phyloP scores from a whole-genome alignment of 2,329 filamentous ascomycete species.

The Rosellinia necatrix region DNA sequence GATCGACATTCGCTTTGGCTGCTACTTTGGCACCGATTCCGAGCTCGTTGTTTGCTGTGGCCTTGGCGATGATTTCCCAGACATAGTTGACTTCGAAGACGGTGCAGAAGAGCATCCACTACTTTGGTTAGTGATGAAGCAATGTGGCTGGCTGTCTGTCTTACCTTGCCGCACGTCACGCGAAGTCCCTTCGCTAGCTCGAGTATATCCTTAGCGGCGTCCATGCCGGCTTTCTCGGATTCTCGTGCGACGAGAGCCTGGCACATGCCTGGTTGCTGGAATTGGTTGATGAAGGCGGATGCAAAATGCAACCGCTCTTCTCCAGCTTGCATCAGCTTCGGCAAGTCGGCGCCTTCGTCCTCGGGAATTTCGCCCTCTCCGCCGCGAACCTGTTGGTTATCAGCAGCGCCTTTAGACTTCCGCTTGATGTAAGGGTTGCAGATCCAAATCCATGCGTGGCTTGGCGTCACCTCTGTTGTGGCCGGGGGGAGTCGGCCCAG shows the following conservation, averaged over 20 bases:
- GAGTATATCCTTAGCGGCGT: constrained; percentile 60
- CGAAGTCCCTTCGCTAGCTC: constrained; percentile 62
- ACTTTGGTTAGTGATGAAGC: constrained; percentile 7
- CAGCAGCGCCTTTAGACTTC: constrained; percentile 40
- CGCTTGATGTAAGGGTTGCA: constrained; percentile 63
- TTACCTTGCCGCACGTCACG: constrained; percentile 69
- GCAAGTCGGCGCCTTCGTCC: constrained; percentile 51
- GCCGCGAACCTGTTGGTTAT: constrained; percentile 47
- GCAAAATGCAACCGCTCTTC: constrained; percentile 54
- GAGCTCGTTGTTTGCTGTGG: constrained; percentile 69
- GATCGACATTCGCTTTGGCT: constrained; percentile 53
- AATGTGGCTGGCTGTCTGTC: constrained; percentile 14
- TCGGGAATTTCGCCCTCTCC: constrained; percentile 56
- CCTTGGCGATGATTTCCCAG: constrained; percentile 70
- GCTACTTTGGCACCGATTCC: constrained; percentile 77
- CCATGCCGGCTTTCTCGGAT: constrained; percentile 55
- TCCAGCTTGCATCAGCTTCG: constrained; percentile 58
- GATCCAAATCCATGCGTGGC: constrained; percentile 73
- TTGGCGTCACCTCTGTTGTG: constrained; percentile 53
- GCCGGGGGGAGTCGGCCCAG: constrained; percentile 69
- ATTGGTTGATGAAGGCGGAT: constrained; percentile 53
- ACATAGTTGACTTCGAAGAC: constrained; percentile 59
- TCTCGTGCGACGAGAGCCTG: constrained; percentile 48
- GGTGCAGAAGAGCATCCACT: constrained; percentile 75
- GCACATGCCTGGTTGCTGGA: constrained; percentile 44